These are phyloP conservation scores for Calonectria hawksworthii DNA, from an alignment of 2,329 filamentous ascomycete genomes.

Conservation along the genomic window DNA sequence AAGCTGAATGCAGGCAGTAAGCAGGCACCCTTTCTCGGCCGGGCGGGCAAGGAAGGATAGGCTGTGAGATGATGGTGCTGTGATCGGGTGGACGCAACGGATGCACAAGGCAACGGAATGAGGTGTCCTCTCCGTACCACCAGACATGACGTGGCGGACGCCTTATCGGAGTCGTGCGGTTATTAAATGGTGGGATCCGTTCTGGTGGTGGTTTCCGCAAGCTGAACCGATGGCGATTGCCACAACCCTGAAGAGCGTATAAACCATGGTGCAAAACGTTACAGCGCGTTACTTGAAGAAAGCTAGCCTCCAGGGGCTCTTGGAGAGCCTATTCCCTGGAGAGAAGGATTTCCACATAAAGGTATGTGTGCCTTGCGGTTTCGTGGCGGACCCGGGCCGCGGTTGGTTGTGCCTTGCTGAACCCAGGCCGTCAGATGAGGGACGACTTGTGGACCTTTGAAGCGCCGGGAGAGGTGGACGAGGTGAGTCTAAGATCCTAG, in stretches of 20 bases:
- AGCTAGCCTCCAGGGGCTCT: neutral
- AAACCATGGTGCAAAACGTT: conserved; percentile 1
- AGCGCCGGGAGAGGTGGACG: neutral
- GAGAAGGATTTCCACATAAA: neutral
- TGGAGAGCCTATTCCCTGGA: neutral
- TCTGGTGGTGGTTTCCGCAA: neutral
- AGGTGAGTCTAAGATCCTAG: conserved; percentile 5
- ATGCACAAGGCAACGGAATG: neutral
- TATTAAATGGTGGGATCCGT: neutral
- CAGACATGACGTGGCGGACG: conserved; percentile 3
- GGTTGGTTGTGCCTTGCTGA: conserved; percentile 1
- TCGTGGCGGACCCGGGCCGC: neutral
- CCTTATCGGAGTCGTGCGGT: neutral
- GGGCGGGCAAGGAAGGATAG: neutral
- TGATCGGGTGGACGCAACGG: neutral
- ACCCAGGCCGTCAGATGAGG: neutral
- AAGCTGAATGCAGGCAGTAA: neutral
- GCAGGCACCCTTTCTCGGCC: neutral
- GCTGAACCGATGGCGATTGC: neutral
- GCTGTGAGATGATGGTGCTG: neutral
- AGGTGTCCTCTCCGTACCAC: neutral
- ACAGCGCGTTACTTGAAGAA: neutral
- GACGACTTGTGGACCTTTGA: conserved; percentile 4
- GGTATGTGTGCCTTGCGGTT: conserved; percentile 7
- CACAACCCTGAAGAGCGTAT: neutral